Base-by-base conservation (phyloP, 2,329 filamentous ascomycete genomes). In the Boeremia exigua region DNA sequence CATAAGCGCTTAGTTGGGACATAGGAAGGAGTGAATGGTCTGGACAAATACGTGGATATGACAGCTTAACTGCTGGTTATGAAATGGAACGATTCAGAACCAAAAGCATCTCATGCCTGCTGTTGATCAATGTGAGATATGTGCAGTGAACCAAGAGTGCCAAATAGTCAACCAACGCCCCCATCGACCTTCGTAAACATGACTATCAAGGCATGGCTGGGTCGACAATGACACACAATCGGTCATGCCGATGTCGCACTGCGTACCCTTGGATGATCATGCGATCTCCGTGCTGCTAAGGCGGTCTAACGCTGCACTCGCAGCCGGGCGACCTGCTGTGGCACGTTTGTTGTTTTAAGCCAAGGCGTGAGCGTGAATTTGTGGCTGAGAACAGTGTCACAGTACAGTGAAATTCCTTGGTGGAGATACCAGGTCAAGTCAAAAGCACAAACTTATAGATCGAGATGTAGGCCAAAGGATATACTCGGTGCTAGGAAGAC, bases 1-100 rank as follows among this genome's bases (percentile, higher is more conserved):
- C 91, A 78, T 92, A 90, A 71, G 58, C 44, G 66, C 61, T 62
- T 50, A 43, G 43, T 45, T 48, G 51, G 60, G 51, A 63, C 39
- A 61, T 59, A 54, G 57, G 59, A 37, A 55, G 54, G 56, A 55
- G 58, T 62, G 34, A 50, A 40, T 38, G 61, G 57, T 56, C 50
- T 53, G 57, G 51, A 61, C 43, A 56, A 57, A 63, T 48, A 60
- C 58, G 67, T 69, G 67, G 67, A 66, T 59, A 62, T 61, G 61
- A 63, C 64, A 69, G 60, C 63, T 65, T 51, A 56, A 53, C 27
- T 66, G 59, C 60, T 64, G 61, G 52, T 54, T 54, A 60, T 55
- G 59, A 58, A 68, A 69, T 66, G 59, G 28, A 68, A 62, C 54
- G 54, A 63, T 67, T 61, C 57, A 64, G 56, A 50, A 60, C 59